Conservation (phyloP, 2,329 filamentous ascomycete genomes). For the Pseudocercospora ulei region DNA sequence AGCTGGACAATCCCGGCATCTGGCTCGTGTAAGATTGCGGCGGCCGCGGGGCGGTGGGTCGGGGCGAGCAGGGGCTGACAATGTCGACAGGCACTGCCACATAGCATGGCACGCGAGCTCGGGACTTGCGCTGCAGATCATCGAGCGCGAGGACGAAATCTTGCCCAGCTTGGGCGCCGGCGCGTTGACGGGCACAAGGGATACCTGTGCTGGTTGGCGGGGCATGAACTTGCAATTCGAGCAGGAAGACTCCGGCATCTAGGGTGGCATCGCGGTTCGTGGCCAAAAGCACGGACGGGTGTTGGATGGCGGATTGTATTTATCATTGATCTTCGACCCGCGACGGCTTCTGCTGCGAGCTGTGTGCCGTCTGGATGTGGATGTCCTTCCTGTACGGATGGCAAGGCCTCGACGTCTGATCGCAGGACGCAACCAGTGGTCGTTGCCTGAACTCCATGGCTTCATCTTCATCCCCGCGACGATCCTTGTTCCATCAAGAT, state of each 20-base stretch:
- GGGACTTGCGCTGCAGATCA: conserved; percentile 25
- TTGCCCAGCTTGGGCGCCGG: conserved; percentile 12
- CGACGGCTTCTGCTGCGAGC: too few relatives aligned
- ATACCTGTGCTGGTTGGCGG: conserved; percentile 17
- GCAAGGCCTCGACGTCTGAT: too few relatives aligned
- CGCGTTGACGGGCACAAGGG: conserved; percentile 9
- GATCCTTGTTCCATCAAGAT: conserved; percentile 8
- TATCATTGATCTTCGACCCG: too few relatives aligned
- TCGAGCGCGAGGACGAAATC: conserved; percentile 23
- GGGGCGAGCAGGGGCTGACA: too few relatives aligned
- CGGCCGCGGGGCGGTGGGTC: too few relatives aligned
- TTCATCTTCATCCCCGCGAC: background rate
- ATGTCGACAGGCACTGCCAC: conserved; percentile 22
- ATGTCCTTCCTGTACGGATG: too few relatives aligned
- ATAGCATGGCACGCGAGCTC: conserved; percentile 26
- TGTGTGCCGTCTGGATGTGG: too few relatives aligned
- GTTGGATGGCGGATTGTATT: too few relatives aligned
- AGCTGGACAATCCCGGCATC: conserved; percentile 45
- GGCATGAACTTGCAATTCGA: conserved; percentile 15
- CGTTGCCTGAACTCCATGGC: too few relatives aligned
- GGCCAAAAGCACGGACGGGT: too few relatives aligned
- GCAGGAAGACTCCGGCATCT: conserved; percentile 20
- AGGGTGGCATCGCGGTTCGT: too few relatives aligned
- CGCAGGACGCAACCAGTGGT: too few relatives aligned
- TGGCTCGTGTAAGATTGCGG: conserved; percentile 38